Base-by-base conservation (phyloP, 176 grass and related monocot genomes). In the Oryza meyeriana region DNA sequence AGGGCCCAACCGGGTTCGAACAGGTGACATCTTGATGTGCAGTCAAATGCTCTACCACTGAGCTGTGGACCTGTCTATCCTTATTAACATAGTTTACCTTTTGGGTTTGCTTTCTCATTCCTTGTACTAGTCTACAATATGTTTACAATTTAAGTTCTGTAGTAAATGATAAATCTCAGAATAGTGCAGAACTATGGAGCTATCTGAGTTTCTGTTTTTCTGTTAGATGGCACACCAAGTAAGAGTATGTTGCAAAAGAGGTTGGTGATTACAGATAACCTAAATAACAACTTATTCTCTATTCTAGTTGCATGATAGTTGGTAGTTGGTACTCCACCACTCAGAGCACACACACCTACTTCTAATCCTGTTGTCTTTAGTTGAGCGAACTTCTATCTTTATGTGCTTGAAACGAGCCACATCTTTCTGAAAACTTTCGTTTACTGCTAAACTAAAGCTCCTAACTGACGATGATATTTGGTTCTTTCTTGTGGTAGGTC, bases 1-100 rank as follows among this genome's bases (percentile, higher is more conserved):
- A 94, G 95, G 90, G 92, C 85, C 93, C 92, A 98, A 90, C 88
- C 90, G 69, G 92, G 88, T 95, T 93, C 89, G 85, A 98, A 98
- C 89, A 73, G 79, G 90, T 93, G 93, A 95, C 89, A 88, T 91
- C 88, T 91, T 94, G 90, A 88, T 95, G 85, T 95, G 90, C 88
- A 96, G 90, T 91, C 90, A 93, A 87, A 89, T 93, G 72, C 86
- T 96, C 83, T 93, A 83, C 91, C 88, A 89, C 86, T 93, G 94
- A 93, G 86, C 91, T 89, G 89, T 93, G 88, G 81, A 91, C 83
- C 87, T 4, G 4, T 48, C 18, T 16, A 48, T 48, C 45, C 4
- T 48, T 48, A 81, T 81, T 57, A 12, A 40, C 10, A 8, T 86
- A 81, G 4, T 74, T 35, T 39, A 6, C 13, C 22, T 63, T 64